Evolutionary conservation across 2,329 filamentous ascomycete genomes (phyloP), one percentile per base, ranked within the genome.

Genomic region (Fusarium sp.): DNA sequence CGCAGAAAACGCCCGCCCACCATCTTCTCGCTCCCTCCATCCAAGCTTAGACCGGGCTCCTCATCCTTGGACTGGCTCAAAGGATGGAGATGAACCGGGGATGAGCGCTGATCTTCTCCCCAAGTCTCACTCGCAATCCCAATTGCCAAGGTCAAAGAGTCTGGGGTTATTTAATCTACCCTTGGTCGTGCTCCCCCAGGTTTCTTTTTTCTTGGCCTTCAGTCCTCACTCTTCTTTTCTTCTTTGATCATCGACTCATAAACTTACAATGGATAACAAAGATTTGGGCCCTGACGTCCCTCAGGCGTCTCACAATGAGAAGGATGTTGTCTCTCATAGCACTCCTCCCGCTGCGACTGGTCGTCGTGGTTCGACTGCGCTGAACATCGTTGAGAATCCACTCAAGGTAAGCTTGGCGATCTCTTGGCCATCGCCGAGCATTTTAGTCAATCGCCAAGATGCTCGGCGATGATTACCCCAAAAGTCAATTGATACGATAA

Each of bases 401-500:
- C 26, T 67, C 26, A 66, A 67, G 64, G 64, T 67, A 55, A 23
- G 45, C 63, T 66, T 65, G 63, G 60, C 63, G 52, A 65, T 65
- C 45, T 52, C 63, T 65, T 66, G 38, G 62, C 60, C 3, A 30
- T 38, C 37, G 15, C 53, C 53, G 17, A 48, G 55, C 17, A 13
- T 23, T 38, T 57, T 37, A 40, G 56, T 12, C 23, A 23, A 35
- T 41, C 45, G 30, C 38, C 32, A 42, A 55, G 35, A 20, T 14
- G 23, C 60, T 40, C 41, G 60, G 60, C 56, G 6, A 35, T 23
- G 49, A 41, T 41, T n/a, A 14, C 33, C 57, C 23, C 20, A 13
- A 30, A 30, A 9, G 13, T 7, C 46, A n/a, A n/a, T 27, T 52
- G 48, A 35, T 15, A 12, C 33, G 20, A 45, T n/a, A 32, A 9